These are phyloP conservation scores for Magnaporthiopsis incrustans DNA, from an alignment of 2,329 filamentous ascomycete species.

Conservation along the genomic window DNA sequence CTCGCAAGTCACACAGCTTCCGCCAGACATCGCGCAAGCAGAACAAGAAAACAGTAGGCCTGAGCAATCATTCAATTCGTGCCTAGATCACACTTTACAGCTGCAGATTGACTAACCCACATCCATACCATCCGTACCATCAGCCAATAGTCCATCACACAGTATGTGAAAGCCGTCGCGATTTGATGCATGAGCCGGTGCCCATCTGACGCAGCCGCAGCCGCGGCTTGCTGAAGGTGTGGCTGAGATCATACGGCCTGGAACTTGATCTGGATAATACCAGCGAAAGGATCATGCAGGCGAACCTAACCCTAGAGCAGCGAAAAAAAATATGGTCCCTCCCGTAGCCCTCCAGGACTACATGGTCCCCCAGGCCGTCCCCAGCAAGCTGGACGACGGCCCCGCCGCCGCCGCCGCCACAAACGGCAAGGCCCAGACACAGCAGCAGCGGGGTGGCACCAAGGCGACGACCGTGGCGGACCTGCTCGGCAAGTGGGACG, in stretches of 20 bases:
- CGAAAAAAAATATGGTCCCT: slow-evolving; percentile 57
- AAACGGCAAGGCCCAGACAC: slow-evolving; percentile 20
- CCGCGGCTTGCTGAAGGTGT: slow-evolving; percentile 10
- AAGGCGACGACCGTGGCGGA: slow-evolving; percentile 22
- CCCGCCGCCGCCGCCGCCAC: slow-evolving; percentile 19
- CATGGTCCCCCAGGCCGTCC: slow-evolving; percentile 39
- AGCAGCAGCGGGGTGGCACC: slow-evolving; percentile 10
- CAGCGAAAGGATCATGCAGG: slow-evolving; percentile 96
- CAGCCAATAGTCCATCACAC: not conserved
- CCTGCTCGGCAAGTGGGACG: slow-evolving; percentile 68
- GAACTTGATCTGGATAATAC: slow-evolving; percentile 33
- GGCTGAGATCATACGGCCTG: slow-evolving; percentile 31
- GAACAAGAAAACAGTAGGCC: slow-evolving; percentile 1
- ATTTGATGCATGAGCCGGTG: slow-evolving; percentile 28
- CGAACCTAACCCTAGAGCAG: slow-evolving; percentile 11
- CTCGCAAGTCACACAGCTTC: not conserved
- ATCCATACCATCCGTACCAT: not conserved
- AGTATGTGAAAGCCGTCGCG: slow-evolving; percentile 7
- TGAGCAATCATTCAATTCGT: not conserved
- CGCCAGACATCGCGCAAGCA: not conserved
- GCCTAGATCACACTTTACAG: not conserved
- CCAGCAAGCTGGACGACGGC: slow-evolving; percentile 31
- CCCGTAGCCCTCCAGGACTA: slow-evolving; percentile 55
- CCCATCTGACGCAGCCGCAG: slow-evolving; percentile 15
- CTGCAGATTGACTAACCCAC: not conserved